A percentile compares a stretch with the other conserved stretches of the same genome.
Evolutionary conservation across 2,329 filamentous ascomycete genomes (phyloP).

Genomic region (Phoma sp.): DNA sequence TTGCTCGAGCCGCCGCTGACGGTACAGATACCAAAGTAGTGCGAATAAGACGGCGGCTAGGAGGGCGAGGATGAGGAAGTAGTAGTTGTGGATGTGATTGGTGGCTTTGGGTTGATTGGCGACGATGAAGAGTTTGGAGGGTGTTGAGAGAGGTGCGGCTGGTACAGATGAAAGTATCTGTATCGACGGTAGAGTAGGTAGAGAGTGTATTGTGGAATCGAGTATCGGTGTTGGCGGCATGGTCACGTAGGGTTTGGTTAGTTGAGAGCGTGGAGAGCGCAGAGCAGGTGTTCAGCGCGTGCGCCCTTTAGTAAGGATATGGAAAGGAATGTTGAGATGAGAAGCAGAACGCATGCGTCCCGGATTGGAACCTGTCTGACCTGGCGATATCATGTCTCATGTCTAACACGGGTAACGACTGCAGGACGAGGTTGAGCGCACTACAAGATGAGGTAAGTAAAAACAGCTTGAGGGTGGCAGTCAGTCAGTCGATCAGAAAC

Average conservation of each 20-base stretch:
- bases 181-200: background rate
- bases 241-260: background rate
- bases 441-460: background rate
- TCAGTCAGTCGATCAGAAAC: background rate
- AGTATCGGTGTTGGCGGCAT: constrained; percentile 4
- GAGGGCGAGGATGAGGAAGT: constrained; percentile 65
- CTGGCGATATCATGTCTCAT: constrained; percentile 1
- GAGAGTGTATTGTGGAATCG: background rate
- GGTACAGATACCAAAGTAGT: constrained; percentile 54
- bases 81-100: constrained; percentile 52
- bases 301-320: background rate
- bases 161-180: background rate
- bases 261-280: background rate
- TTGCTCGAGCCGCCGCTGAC: constrained; percentile 49
- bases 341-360: background rate
- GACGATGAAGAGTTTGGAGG: constrained; percentile 17
- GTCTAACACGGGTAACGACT: background rate
- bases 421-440: background rate
- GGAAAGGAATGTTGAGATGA: background rate
- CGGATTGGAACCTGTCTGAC: background rate
- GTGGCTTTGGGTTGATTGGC: constrained; percentile 3
- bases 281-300: background rate
- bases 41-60: constrained; percentile 54
- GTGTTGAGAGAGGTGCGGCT: background rate
- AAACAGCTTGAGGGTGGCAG: background rate